Conservation (phyloP, 345 rosid genomes). For the Syzygium aromaticum region DNA sequence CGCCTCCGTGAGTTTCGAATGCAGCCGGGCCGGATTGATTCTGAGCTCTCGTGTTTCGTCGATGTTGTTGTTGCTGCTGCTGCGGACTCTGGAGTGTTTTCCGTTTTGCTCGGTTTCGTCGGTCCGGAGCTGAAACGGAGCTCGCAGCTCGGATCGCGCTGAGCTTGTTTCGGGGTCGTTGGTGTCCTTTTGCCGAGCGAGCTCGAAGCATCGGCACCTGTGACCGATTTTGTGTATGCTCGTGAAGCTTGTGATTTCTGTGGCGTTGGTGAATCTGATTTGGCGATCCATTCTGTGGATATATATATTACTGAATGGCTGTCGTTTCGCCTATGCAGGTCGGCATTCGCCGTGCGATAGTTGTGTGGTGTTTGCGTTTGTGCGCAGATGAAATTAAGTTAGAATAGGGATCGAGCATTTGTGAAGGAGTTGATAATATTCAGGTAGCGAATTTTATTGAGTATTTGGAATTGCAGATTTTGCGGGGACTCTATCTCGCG, state of each 20-base stretch:
- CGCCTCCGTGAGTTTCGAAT: neutral
- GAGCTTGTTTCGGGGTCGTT: neutral
- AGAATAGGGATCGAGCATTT: neutral
- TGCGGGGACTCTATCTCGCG: conserved; percentile 18
- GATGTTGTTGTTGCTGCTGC: neutral
- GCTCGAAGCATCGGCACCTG: neutral
- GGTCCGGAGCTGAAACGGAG: neutral
- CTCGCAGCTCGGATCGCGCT: neutral
- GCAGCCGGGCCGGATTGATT: neutral
- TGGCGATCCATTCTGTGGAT: neutral
- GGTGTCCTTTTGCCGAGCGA: neutral
- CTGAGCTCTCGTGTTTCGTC: neutral
- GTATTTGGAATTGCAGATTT: conserved; percentile 16
- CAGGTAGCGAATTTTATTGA: neutral
- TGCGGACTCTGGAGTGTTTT: neutral
- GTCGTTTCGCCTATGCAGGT: neutral
- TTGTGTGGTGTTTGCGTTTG: neutral
- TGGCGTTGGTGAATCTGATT: neutral
- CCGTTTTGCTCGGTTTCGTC: neutral
- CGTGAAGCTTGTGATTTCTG: neutral
- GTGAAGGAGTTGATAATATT: neutral
- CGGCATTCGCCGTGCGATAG: neutral
- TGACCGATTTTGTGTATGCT: neutral
- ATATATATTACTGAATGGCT: neutral
- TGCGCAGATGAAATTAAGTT: neutral